Evolutionary conservation across 208 protist species (phyloP).

Genomic region (Trypanosoma melophagium): DNA sequence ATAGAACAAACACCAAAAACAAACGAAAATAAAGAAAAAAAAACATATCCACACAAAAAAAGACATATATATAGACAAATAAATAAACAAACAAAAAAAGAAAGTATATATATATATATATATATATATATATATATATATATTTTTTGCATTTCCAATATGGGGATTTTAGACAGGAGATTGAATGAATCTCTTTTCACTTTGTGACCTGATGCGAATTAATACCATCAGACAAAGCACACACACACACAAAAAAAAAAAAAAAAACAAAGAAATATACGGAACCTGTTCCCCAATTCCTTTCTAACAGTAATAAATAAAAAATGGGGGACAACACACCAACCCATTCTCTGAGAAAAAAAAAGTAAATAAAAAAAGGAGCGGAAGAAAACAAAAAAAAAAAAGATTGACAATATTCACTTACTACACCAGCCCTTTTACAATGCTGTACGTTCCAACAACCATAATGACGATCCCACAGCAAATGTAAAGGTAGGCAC

Average conservation of each 20-base stretch:
- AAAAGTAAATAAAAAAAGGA: slow-evolving; percentile 32
- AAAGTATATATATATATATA: no score
- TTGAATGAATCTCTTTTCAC: no score
- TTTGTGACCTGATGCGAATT: no score
- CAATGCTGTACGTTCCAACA: slow-evolving; percentile 46
- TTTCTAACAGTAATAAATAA: background rate
- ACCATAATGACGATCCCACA: slow-evolving; percentile 70
- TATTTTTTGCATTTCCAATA: no score
- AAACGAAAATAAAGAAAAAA: background rate
- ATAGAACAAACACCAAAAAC: background rate
- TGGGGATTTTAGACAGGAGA: no score
- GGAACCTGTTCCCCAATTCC: no score
- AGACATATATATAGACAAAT: background rate
- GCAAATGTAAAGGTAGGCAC: slow-evolving; percentile 53
- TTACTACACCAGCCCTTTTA: background rate
- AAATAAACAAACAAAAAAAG: no score
- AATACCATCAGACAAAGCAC: no score
- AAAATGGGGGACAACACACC: slow-evolving; percentile 12
- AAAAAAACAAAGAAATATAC: no score
- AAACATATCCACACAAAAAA: background rate
- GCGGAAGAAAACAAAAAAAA: background rate
- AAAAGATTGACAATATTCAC: background rate
- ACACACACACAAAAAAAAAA: no score
- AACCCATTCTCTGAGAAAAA: background rate
- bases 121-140: no score